These are phyloP conservation scores for Suillus plorans DNA, from an alignment of 768 basidiomycete genomes.

Conservation along the genomic window DNA sequence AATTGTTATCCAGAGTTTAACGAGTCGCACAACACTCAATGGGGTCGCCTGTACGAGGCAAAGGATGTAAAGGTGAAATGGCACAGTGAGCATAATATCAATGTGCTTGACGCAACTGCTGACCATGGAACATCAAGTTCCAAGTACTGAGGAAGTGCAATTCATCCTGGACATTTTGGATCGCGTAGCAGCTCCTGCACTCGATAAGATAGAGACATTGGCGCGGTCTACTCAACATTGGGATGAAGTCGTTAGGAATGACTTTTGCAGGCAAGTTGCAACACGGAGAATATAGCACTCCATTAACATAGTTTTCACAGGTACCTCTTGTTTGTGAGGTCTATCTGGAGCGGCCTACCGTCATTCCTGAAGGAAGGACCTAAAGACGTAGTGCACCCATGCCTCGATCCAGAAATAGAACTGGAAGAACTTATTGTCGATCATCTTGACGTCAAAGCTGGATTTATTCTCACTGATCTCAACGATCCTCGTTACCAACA, in stretches of 20 bases:
- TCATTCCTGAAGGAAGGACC: conserved; percentile 60
- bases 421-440: conserved; percentile 68
- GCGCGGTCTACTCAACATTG: conserved; percentile 49
- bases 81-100: conserved; percentile 58
- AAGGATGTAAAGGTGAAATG: conserved; percentile 84
- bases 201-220: conserved; percentile 67
- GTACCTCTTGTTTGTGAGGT: conserved; percentile 67
- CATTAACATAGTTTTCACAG: conserved; percentile 32
- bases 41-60: conserved; percentile 80
- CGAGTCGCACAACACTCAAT: conserved; percentile 59
- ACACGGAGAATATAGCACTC: neutral
- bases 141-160: conserved; percentile 59
- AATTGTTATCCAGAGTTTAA: conserved; percentile 51
- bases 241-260: conserved; percentile 69
- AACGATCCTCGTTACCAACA: conserved; percentile 73
- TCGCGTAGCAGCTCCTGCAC: conserved; percentile 59
- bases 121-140: conserved; percentile 21
- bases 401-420: conserved; percentile 62
- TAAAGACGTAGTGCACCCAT: conserved; percentile 57
- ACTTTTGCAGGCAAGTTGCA: conserved; percentile 72
- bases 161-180: conserved; percentile 81
- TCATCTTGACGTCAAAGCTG: conserved; percentile 66
- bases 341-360: conserved; percentile 77
- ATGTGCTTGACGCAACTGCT: conserved; percentile 8
- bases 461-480: conserved; percentile 72